A percentile compares a stretch with the other conserved stretches of the same genome.
phyloP scores from a whole-genome alignment of 768 basidiomycete species.

The Lyophyllum shimeji region DNA sequence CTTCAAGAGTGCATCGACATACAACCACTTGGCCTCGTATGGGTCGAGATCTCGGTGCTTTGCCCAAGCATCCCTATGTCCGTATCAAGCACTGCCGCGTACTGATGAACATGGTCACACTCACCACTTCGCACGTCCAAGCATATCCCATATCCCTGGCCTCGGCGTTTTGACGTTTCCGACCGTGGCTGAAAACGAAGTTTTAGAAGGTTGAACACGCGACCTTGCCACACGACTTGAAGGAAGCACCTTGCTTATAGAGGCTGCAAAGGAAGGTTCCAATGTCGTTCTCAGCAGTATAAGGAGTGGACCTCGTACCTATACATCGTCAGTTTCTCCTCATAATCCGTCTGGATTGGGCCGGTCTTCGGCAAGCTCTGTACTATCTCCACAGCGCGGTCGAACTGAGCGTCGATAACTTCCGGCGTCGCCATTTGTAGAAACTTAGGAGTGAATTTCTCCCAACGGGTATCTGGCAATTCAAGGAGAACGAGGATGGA shows the following conservation, averaged over 20 bases:
- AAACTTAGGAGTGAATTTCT: neutral
- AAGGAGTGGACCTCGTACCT: constrained; percentile 46
- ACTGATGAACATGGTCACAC: constrained; percentile 16
- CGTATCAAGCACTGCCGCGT: constrained; percentile 6
- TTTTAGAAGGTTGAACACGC: constrained; percentile 7
- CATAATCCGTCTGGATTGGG: constrained; percentile 93
- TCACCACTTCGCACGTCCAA: constrained; percentile 92
- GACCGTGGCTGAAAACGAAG: constrained; percentile 59
- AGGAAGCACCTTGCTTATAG: constrained; percentile 83
- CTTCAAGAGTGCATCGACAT: constrained; percentile 86
- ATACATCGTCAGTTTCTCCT: constrained; percentile 93
- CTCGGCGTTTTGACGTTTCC: constrained; percentile 81
- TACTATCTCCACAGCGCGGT: constrained; percentile 92
- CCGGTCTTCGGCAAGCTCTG: constrained; percentile 91
- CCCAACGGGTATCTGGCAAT: constrained; percentile 2
- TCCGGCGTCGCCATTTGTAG: constrained; percentile 56
- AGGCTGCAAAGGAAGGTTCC: constrained; percentile 46
- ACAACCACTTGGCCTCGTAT: constrained; percentile 83
- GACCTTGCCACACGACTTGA: constrained; percentile 1
- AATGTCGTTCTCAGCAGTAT: neutral
- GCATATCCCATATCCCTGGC: constrained; percentile 88
- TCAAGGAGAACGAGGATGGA: neutral
- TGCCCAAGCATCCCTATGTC: constrained; percentile 87
- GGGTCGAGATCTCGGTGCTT: constrained; percentile 83
- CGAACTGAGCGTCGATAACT: constrained; percentile 83